Percentiles rank a stretch among this genome's conserved stretches.
These are phyloP conservation scores for Massarina eburnea DNA, from an alignment of 2,329 filamentous ascomycete species.

Conservation along the genomic window DNA sequence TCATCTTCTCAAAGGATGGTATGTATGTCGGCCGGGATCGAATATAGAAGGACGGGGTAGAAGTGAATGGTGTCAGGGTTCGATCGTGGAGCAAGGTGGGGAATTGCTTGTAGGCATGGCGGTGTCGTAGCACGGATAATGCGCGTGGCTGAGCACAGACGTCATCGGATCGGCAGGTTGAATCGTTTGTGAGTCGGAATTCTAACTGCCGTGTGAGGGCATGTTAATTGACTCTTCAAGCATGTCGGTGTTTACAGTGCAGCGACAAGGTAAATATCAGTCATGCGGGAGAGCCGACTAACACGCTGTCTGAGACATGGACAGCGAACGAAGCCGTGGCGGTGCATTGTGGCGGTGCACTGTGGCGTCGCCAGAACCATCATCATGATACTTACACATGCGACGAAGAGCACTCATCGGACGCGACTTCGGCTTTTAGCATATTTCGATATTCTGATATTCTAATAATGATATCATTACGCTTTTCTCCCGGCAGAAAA, in stretches of 20 bases:
- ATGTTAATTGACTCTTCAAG: not conserved
- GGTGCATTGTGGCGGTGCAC: not conserved
- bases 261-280: not conserved
- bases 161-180: constrained; percentile 5
- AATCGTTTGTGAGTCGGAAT: not conserved
- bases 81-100: not conserved
- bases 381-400: no score
- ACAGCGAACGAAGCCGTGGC: not conserved
- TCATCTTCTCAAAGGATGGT: constrained; percentile 8
- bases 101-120: not conserved
- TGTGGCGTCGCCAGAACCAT: constrained; percentile 1
- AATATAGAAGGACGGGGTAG: not conserved
- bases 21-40: not conserved
- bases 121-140: not conserved
- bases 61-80: not conserved
- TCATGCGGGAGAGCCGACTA: not conserved
- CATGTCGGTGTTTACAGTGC: not conserved
- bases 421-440: no score
- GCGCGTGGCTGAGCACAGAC: constrained; percentile 11
- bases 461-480: no score
- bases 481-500: no score
- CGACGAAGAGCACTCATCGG: no score
- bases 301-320: not conserved
- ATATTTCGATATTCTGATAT: no score
- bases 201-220: not conserved